Base-by-base conservation (phyloP, 1,139 yeast genomes). In the Suhomyces yuchorum region DNA sequence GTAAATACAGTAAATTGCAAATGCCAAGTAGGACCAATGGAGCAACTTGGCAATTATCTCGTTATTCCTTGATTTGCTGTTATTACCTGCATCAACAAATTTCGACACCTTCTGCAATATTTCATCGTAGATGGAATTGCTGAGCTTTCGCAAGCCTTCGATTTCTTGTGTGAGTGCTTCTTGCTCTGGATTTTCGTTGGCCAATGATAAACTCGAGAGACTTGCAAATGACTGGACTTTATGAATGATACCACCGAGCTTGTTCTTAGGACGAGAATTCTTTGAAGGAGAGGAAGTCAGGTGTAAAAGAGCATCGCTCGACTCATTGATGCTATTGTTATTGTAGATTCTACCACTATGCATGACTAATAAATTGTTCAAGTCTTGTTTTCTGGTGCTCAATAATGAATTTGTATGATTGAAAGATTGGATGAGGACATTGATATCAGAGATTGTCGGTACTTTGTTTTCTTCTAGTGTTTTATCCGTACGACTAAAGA, bases 1-100 rank as follows among this genome's bases (percentile, higher is more conserved):
- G 66, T 86, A 87, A 35, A 84, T 58, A 66, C 93, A 86, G 67
- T 86, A 87, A 8, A 76, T 48, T 11, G 87, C 78, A 59, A 86
- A 82, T 6, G 62, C 59, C 42, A 57, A 45, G 48, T 67, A 64
- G 32, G 63, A 49, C 47, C 49, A 51, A 3, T 44, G 43, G 8
- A 53, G 36, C 6, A 51, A 19, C 12, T 38, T 36, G 38, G 37
- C 42, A 9, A 48, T 33, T 12, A 30, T 34, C 12, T 24, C 34
- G 20, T 34, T 40, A 19, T 41, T 26, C n/a, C 24, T 33, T 24
- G 43, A 28, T 7, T 7, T 14, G 11, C 36, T 18, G 8, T 32
- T 43, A 28, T 40, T 41, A 15, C 37, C 46, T 5, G 28, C 37
- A 8, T 40, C 36, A 44, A 14, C 44, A 34, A 48, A 67, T 34